Conservation (phyloP, 768 basidiomycete genomes). For the Leucocoprinus birnbaumii region DNA sequence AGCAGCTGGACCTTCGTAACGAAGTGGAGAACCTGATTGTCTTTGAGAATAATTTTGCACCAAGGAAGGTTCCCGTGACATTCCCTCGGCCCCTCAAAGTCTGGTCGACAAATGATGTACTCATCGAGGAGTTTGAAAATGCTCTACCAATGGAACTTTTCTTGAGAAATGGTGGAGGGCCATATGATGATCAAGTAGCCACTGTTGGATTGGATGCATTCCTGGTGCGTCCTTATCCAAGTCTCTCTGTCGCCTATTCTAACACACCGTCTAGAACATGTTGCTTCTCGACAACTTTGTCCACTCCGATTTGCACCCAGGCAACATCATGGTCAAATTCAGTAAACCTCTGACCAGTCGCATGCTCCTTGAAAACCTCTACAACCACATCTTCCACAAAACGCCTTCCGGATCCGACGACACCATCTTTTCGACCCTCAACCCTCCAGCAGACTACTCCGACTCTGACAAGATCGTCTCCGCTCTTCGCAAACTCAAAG, state of each 20-base stretch:
- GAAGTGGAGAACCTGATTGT: slow-evolving; percentile 85
- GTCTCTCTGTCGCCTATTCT: neutral
- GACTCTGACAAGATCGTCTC: slow-evolving; percentile 66
- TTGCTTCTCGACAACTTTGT: slow-evolving; percentile 97
- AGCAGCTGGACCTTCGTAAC: slow-evolving; percentile 86
- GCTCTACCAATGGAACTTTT: slow-evolving; percentile 89
- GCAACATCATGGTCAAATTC: slow-evolving; percentile 98
- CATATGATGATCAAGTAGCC: slow-evolving; percentile 86
- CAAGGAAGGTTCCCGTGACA: slow-evolving; percentile 75
- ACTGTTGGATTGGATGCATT: slow-evolving; percentile 95
- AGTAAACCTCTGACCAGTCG: slow-evolving; percentile 76
- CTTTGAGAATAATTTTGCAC: slow-evolving; percentile 86
- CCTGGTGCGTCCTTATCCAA: slow-evolving; percentile 55
- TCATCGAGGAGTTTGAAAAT: slow-evolving; percentile 93
- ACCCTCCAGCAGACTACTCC: slow-evolving; percentile 35
- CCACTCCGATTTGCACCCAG: slow-evolving; percentile 87
- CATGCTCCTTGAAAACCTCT: slow-evolving; percentile 60
- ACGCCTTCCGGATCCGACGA: slow-evolving; percentile 12
- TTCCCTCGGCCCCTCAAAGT: slow-evolving; percentile 86
- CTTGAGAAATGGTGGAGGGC: slow-evolving; percentile 86
- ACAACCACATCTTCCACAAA: slow-evolving; percentile 46
- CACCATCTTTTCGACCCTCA: slow-evolving; percentile 22
- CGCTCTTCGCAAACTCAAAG: slow-evolving; percentile 57
- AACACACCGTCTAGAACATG: slow-evolving; percentile 72
- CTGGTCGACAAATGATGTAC: slow-evolving; percentile 78